These are phyloP conservation scores for Xylariales sp. DNA, from an alignment of 2,329 filamentous ascomycete species.

Conservation along the genomic window DNA sequence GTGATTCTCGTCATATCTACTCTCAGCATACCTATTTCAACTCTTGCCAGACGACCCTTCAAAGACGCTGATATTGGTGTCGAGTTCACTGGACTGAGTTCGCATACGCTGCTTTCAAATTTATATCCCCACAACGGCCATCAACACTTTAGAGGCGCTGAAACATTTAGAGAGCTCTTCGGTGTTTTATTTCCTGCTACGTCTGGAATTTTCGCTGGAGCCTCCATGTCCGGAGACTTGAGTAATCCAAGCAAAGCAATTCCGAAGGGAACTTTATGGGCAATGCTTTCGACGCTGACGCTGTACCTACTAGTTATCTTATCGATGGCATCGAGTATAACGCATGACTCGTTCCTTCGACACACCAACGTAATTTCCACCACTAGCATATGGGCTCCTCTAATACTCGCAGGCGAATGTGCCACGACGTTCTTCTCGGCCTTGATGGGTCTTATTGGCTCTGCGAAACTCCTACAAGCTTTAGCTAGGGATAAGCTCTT, in stretches of 20 bases:
- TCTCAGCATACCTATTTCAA: conserved; percentile 78
- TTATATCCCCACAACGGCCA: conserved; percentile 65
- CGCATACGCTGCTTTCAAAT: conserved; percentile 68
- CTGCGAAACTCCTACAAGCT: conserved; percentile 79
- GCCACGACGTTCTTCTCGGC: conserved; percentile 81
- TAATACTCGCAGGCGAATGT: conserved; percentile 78
- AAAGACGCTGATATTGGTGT: conserved; percentile 56
- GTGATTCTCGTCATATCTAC: conserved; percentile 67
- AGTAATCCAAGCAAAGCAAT: conserved; percentile 80
- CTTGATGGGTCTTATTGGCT: conserved; percentile 81
- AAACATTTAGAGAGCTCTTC: conserved; percentile 77
- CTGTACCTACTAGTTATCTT: conserved; percentile 73
- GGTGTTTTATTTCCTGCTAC: conserved; percentile 75
- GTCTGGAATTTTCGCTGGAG: conserved; percentile 61
- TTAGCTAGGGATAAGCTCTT: conserved; percentile 74
- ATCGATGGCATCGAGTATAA: conserved; percentile 72
- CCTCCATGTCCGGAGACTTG: conserved; percentile 86
- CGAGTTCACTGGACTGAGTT: conserved; percentile 72
- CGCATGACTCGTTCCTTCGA: conserved; percentile 65
- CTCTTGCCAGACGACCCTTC: conserved; percentile 64
- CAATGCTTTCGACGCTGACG: conserved; percentile 69
- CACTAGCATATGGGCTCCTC: conserved; percentile 67
- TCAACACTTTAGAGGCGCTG: conserved; percentile 55
- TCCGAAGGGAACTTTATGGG: conserved; percentile 76
- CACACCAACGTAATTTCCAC: conserved; percentile 78